Conservation (phyloP, 495 filamentous ascomycete species). For the Rhypophila decipiens region DNA sequence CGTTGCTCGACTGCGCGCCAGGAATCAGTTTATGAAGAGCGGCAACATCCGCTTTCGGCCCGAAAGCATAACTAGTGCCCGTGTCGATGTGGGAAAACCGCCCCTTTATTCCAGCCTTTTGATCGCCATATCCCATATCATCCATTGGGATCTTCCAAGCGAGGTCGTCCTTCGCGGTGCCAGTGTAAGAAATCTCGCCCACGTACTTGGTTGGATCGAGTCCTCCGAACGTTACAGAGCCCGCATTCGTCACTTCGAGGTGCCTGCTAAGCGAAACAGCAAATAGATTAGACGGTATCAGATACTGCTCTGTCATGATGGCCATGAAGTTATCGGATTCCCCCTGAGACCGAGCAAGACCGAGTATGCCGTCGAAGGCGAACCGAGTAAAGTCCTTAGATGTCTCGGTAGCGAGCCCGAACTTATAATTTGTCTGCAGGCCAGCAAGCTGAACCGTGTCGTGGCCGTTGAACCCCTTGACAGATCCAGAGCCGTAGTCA, state of each 20-base stretch:
- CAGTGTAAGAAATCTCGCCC: conserved; percentile 59
- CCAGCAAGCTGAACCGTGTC: conserved; percentile 63
- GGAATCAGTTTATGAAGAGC: conserved; percentile 61
- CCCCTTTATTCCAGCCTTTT: conserved; percentile 40
- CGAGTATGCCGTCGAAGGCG: conserved; percentile 83
- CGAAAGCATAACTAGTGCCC: conserved; percentile 69
- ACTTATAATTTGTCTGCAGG: conserved; percentile 51
- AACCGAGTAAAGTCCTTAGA: conserved; percentile 65
- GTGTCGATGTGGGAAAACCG: conserved; percentile 69
- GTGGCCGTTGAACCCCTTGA: conserved; percentile 54
- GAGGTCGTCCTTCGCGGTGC: conserved; percentile 28
- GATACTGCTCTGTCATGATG: conserved; percentile 46
- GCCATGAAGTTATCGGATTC: conserved; percentile 57
- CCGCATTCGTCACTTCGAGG: conserved; percentile 58
- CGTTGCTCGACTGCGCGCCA: conserved; percentile 39
- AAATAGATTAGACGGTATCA: conserved; percentile 59
- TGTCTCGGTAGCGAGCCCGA: conserved; percentile 63
- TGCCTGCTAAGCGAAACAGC: conserved; percentile 59
- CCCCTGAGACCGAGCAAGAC: conserved; percentile 53
- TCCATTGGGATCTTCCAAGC: conserved; percentile 67
- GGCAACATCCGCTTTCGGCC: conserved; percentile 58
- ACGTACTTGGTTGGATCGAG: conserved; percentile 58
- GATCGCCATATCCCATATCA: conserved; percentile 53
- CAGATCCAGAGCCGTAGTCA: conserved; percentile 64
- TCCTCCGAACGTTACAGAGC: conserved; percentile 70